phyloP scores from a whole-genome alignment of 2,329 filamentous ascomycete species.

The Penicillium glabrum region DNA sequence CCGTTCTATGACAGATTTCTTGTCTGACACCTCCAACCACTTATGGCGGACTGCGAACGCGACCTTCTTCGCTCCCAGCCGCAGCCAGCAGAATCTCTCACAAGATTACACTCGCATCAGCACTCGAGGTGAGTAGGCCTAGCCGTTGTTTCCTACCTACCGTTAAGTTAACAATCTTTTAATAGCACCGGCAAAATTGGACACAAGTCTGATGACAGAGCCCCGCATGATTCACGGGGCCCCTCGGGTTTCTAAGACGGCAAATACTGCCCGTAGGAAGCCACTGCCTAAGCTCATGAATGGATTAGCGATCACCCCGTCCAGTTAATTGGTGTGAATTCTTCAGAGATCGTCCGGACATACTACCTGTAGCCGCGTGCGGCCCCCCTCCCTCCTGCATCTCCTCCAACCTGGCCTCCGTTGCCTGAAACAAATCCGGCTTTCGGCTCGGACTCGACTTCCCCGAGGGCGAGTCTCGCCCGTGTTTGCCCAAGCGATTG shows the following conservation, averaged over 20 bases:
- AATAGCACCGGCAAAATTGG: constrained; percentile 76
- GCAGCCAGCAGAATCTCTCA: constrained; percentile 42
- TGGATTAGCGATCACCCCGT: constrained; percentile 38
- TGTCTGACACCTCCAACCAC: constrained; percentile 64
- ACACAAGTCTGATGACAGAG: constrained; percentile 85
- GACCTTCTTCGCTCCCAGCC: constrained; percentile 55
- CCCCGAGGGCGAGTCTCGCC: neutral
- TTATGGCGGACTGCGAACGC: constrained; percentile 64
- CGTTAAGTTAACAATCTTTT: constrained; percentile 41
- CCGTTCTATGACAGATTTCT: constrained; percentile 52
- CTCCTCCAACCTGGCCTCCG: neutral
- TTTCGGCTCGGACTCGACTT: neutral
- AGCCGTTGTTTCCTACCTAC: neutral
- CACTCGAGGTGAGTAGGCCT: constrained; percentile 45
- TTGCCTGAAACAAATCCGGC: constrained; percentile 3
- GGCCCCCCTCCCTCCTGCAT: neutral
- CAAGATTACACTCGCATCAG: constrained; percentile 55
- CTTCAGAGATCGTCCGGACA: constrained; percentile 7
- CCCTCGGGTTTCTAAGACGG: constrained; percentile 58
- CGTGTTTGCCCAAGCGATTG: neutral
- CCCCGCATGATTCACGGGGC: constrained; percentile 85
- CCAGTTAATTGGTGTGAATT: constrained; percentile 26
- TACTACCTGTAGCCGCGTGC: constrained; percentile 2
- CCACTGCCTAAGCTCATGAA: constrained; percentile 46
- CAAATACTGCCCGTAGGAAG: constrained; percentile 43